These are phyloP conservation scores for Ulota crispa DNA, from an alignment of 225 moss, liverwort and hornwort genomes.

Conservation along the genomic window DNA sequence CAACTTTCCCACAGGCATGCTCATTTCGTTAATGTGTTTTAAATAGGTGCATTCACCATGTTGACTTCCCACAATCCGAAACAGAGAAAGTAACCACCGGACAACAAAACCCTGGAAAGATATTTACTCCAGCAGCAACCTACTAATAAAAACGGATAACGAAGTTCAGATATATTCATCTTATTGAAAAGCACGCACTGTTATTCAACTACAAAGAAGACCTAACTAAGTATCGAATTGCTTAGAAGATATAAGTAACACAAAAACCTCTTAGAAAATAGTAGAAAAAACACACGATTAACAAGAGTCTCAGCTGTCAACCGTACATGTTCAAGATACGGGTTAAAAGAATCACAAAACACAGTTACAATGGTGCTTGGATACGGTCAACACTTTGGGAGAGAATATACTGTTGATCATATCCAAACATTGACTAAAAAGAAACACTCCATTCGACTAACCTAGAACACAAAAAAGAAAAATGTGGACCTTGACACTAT, in stretches of 20 bases:
- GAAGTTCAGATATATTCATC: background rate
- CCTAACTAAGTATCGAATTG: background rate
- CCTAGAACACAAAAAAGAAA: too few species aligned
- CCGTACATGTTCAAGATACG: background rate
- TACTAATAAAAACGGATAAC: background rate
- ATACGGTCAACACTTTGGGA: too few species aligned
- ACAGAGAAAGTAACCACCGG: background rate
- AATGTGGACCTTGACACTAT: too few species aligned
- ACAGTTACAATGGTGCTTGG: too few species aligned
- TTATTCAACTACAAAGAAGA: background rate
- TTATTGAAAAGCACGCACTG: background rate
- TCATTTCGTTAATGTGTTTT: background rate
- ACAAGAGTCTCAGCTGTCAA: background rate
- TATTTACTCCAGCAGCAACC: background rate
- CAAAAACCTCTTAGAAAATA: background rate
- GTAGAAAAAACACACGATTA: background rate
- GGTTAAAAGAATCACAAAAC: background rate
- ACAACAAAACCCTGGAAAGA: constrained; percentile 3
- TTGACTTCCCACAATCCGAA: background rate
- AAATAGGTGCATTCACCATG: background rate
- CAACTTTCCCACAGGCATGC: background rate
- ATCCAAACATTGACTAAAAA: too few species aligned
- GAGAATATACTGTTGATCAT: too few species aligned
- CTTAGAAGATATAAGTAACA: background rate
- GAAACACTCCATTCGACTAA: too few species aligned